Evolutionary conservation across 2,329 filamentous ascomycete species (phyloP).

Genomic region (Aspergillus sp.): DNA sequence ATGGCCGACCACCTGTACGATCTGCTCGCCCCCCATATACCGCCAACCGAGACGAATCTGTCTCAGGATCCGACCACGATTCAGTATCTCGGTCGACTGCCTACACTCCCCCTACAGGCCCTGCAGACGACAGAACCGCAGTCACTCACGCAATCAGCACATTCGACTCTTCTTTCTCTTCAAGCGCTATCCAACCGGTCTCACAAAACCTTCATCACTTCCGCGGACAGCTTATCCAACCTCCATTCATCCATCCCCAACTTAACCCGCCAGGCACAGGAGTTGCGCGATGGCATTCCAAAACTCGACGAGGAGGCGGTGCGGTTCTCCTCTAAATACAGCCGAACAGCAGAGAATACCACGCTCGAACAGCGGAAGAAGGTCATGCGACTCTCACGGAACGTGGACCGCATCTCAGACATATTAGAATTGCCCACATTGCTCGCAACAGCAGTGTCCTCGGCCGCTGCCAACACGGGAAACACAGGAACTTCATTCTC

Average conservation of each 20-base stretch:
- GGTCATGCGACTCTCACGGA: constrained; percentile 77
- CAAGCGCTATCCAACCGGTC: constrained; percentile 89
- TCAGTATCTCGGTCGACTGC: constrained; percentile 73
- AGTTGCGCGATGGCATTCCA: constrained; percentile 72
- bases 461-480: constrained; percentile 39
- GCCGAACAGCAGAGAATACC: constrained; percentile 67
- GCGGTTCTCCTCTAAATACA: constrained; percentile 79
- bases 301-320: constrained; percentile 76
- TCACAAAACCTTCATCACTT: constrained; percentile 78
- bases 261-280: constrained; percentile 64
- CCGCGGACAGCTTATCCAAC: constrained; percentile 73
- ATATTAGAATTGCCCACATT: constrained; percentile 86
- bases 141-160: constrained; percentile 74
- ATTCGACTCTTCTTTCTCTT: constrained; percentile 77
- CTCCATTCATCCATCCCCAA: constrained; percentile 70
- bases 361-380: constrained; percentile 73
- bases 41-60: constrained; percentile 33
- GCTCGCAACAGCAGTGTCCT: constrained; percentile 69
- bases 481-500: constrained; percentile 47
- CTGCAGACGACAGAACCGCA: constrained; percentile 75
- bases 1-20: constrained; percentile 77
- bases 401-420: constrained; percentile 85
- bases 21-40: constrained; percentile 64
- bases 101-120: constrained; percentile 71
- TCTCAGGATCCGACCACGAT: constrained; percentile 35